Base-by-base conservation (phyloP, 345 rosid genomes). In the Citrus glauca region DNA sequence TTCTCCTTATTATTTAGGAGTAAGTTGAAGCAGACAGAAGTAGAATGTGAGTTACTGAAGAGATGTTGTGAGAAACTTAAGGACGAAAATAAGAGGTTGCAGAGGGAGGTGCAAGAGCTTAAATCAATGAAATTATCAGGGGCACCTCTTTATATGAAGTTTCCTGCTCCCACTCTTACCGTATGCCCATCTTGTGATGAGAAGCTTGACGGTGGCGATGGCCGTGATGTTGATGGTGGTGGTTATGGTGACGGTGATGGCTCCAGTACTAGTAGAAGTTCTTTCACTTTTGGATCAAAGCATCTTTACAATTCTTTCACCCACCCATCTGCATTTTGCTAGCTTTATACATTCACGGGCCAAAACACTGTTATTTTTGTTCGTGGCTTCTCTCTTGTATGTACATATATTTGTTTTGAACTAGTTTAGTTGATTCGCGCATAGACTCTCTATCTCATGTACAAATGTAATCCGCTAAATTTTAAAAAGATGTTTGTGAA, bases 21-120 rank as follows among this genome's bases (percentile, higher is more conserved):
- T 69, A 91, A 89, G 85, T 84, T 91, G 85, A 89, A 89, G 85
- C 91, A 91, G 50, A 88, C 90, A 11, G 95, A 88, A 76, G 84
- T 82, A 77, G 90, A 91, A 63, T 88, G 86, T 72, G 91, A 88
- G 80, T 80, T 88, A 27, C 66, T 89, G 75, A 91, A 83, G 84
- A 87, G 84, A 82, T 87, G 91, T 73, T 91, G 88, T 60, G 91
- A 87, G 61, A 84, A 84, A 16, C 69, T 89, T 45, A 87, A 85
- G 38, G 90, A 87, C 74, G 90, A 91, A 82, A 91, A 91, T 78
- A 85, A 83, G 81, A 81, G 88, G 89, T 81, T 91, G 32, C 85
- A 86, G 24, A 83, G 69, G 74, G 95, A 91, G 73, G 66, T 91
- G 64, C 87, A 89, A 78, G 94, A 91, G 48, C 89, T 91, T 42